A percentile compares a stretch with the other conserved stretches of the same genome.
Conservation (phyloP, 495 filamentous ascomycete genomes). For the Aspergillus olivimuriae region DNA sequence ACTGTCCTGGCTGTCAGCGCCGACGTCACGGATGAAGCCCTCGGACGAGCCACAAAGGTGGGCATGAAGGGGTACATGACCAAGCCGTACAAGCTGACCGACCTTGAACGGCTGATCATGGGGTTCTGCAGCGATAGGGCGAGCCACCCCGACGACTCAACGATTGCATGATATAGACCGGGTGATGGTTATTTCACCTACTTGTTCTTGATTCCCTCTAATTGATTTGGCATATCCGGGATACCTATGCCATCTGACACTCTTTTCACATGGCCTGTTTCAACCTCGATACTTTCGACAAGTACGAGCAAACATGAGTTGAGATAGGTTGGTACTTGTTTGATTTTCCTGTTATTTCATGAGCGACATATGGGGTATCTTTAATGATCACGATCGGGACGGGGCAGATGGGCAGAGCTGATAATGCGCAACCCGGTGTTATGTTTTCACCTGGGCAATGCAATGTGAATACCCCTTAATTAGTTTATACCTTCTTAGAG, state of each 20-base stretch:
- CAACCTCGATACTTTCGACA: background rate
- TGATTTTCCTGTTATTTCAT: conserved; percentile 7
- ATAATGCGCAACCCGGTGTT: background rate
- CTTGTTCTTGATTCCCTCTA: background rate
- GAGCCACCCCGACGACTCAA: conserved; percentile 9
- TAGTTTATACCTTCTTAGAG: too few species aligned
- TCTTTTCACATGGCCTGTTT: background rate
- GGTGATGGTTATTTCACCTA: too few species aligned
- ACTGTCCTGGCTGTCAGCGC: conserved; percentile 69
- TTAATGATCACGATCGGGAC: conserved; percentile 7
- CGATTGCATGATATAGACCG: conserved; percentile 15
- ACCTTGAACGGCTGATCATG: conserved; percentile 61
- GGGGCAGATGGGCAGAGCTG: background rate
- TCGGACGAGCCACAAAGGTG: conserved; percentile 55
- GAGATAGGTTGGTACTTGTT: background rate
- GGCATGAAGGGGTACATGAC: conserved; percentile 76
- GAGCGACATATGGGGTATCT: conserved; percentile 2
- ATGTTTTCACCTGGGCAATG: too few species aligned
- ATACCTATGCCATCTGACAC: background rate
- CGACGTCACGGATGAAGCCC: conserved; percentile 63
- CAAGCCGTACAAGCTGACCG: conserved; percentile 69
- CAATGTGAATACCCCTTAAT: too few species aligned
- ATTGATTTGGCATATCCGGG: conserved; percentile 4
- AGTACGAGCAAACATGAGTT: background rate
- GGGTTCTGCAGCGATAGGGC: conserved; percentile 46